These are phyloP conservation scores for Perkinsus marinus DNA, from an alignment of 169 alveolate genomes.

Conservation along the genomic window DNA sequence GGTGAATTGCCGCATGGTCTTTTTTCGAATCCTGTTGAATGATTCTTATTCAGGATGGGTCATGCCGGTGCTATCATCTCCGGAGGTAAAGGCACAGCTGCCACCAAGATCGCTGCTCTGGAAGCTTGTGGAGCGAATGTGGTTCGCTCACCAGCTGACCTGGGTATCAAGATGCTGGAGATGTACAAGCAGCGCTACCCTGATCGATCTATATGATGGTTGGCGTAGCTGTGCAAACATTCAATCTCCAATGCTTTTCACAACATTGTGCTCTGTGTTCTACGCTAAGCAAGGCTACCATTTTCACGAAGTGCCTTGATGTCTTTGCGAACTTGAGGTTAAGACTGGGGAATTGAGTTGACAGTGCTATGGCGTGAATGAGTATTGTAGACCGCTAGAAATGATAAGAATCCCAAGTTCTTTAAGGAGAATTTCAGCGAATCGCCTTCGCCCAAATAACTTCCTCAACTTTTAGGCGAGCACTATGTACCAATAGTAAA, in stretches of 20 bases:
- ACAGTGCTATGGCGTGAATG: no score
- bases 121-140: conserved; percentile 76
- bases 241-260: background rate
- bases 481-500: no score
- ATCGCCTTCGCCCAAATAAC: no score
- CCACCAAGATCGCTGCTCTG: conserved; percentile 73
- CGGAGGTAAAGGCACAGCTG: conserved; percentile 94
- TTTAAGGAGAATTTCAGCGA: no score
- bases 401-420: no score
- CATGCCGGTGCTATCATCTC: conserved; percentile 96
- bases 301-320: background rate
- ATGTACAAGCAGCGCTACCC: conserved; percentile 14
- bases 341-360: background rate
- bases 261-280: background rate
- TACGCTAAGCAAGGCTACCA: background rate
- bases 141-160: conserved; percentile 67
- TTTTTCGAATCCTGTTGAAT: background rate
- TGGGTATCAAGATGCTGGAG: conserved; percentile 62
- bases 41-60: conserved; percentile 43
- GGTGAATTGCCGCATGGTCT: conserved; percentile 26
- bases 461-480: no score
- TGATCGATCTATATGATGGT: background rate
- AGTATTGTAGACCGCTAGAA: no score
- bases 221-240: background rate
- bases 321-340: background rate